A percentile compares a stretch with the other conserved stretches of the same genome.
These are phyloP conservation scores for Pinus taeda DNA, from an alignment of 75 land plant species.

Conservation along the genomic window DNA sequence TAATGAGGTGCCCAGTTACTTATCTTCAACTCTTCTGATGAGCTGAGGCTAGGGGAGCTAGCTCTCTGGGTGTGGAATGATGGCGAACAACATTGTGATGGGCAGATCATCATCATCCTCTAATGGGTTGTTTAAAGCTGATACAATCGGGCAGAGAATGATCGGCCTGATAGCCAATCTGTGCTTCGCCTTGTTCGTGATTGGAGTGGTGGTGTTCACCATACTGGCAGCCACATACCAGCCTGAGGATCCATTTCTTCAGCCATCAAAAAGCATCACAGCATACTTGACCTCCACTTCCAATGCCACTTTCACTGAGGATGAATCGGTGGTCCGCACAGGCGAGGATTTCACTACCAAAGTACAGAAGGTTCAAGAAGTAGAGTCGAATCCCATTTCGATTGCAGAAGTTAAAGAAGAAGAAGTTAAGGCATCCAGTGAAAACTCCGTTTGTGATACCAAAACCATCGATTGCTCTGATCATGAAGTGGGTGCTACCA, in stretches of 20 bases:
- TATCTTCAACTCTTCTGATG: too few relatives aligned
- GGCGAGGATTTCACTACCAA: constrained; percentile 60
- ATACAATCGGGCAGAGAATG: constrained; percentile 34
- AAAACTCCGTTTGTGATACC: not conserved
- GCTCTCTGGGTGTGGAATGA: too few relatives aligned
- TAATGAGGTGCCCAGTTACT: too few relatives aligned
- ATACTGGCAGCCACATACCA: constrained; percentile 81
- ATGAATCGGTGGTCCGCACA: constrained; percentile 57
- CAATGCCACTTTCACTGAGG: constrained; percentile 74
- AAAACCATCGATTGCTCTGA: constrained; percentile 46
- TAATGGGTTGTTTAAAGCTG: too few relatives aligned
- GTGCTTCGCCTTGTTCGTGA: constrained; percentile 75
- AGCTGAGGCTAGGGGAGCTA: too few relatives aligned
- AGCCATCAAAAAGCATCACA: constrained; percentile 40
- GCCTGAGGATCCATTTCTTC: constrained; percentile 83
- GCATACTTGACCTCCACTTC: constrained; percentile 46
- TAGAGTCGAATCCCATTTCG: constrained; percentile 18
- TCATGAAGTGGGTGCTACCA: constrained; percentile 52
- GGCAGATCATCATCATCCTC: too few relatives aligned
- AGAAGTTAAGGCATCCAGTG: constrained; percentile 6
- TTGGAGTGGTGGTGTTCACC: constrained; percentile 75
- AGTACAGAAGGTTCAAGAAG: not conserved
- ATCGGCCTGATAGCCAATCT: constrained; percentile 46
- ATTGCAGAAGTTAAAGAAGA: constrained; percentile 20
- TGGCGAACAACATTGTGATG: too few relatives aligned